A percentile compares a stretch with the other conserved stretches of the same genome.
These are phyloP conservation scores for Penicillium desertorum DNA, from an alignment of 495 filamentous ascomycete genomes.

Conservation along the genomic window DNA sequence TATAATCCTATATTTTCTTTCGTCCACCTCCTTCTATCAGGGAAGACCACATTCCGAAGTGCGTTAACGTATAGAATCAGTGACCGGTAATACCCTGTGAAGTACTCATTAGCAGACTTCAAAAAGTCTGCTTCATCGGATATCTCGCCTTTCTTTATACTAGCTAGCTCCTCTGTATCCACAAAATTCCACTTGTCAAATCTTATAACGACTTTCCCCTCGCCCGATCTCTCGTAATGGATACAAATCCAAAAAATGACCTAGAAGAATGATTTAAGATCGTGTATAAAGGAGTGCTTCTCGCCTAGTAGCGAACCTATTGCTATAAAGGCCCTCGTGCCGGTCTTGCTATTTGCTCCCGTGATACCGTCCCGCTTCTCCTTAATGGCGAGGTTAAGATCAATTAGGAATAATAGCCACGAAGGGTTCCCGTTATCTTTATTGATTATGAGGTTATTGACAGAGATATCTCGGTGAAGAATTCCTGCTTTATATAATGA, in stretches of 20 bases:
- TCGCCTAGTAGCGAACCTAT: conserved; percentile 29
- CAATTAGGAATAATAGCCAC: conserved; percentile 33
- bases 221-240: conserved; percentile 32
- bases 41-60: conserved; percentile 36
- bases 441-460: conserved; percentile 38
- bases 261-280: conserved; percentile 56
- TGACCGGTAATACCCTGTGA: conserved; percentile 36
- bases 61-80: conserved; percentile 36
- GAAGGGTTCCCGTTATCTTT: conserved; percentile 33
- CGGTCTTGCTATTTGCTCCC: conserved; percentile 26
- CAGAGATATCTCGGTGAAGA: conserved; percentile 41
- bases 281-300: conserved; percentile 28
- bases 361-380: conserved; percentile 20
- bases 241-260: conserved; percentile 53
- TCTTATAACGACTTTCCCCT: conserved; percentile 11
- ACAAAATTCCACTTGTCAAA: conserved; percentile 34
- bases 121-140: conserved; percentile 33
- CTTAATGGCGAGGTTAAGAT: conserved; percentile 34
- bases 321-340: conserved; percentile 37
- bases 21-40: conserved; percentile 29
- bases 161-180: conserved; percentile 17
- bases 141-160: conserved; percentile 28
- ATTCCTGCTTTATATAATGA: conserved; percentile 27
- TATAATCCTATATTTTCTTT: conserved; percentile 29
- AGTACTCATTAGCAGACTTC: conserved; percentile 26